These are phyloP conservation scores for Sporothrix brasiliensis DNA, from an alignment of 2,329 filamentous ascomycete species.

Conservation along the genomic window DNA sequence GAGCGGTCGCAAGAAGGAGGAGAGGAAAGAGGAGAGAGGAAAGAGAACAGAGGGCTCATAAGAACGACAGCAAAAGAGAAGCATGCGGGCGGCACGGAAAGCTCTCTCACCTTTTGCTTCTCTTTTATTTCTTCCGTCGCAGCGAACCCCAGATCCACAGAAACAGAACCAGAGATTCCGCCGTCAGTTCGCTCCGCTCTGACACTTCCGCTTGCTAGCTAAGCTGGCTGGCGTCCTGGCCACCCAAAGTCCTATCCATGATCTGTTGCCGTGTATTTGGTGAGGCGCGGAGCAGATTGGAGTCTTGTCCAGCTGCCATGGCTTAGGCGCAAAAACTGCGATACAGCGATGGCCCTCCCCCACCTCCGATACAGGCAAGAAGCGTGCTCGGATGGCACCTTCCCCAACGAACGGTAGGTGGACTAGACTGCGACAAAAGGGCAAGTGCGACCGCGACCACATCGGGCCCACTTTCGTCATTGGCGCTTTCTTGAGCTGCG, in stretches of 20 bases:
- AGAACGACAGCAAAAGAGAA: not conserved
- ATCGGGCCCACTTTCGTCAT: slow-evolving; percentile 2
- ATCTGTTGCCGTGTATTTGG: not conserved
- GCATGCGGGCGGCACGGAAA: not conserved
- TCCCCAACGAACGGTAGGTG: not conserved
- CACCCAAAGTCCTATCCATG: slow-evolving; percentile 12
- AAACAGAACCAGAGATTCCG: slow-evolving; percentile 2
- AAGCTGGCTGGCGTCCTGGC: not conserved
- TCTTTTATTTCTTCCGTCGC: not conserved
- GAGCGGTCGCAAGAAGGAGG: not conserved
- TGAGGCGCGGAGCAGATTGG: slow-evolving; percentile 24
- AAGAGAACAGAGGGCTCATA: not conserved
- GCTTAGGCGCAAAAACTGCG: not conserved
- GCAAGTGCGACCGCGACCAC: not conserved
- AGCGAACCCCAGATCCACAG: not conserved
- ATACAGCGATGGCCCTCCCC: not conserved
- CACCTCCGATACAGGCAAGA: not conserved
- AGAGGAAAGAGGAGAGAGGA: not conserved
- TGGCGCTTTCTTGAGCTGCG: not conserved
- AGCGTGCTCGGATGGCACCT: not conserved
- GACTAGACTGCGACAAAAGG: not conserved
- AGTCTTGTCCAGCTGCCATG: not conserved
- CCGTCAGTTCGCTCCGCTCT: slow-evolving; percentile 4
- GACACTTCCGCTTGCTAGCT: not conserved
- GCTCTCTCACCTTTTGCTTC: not conserved